Evolutionary conservation across 495 filamentous ascomycete species (phyloP), one percentile per base, ranked within the genome.

Genomic region (Hypoxylon rickii): DNA sequence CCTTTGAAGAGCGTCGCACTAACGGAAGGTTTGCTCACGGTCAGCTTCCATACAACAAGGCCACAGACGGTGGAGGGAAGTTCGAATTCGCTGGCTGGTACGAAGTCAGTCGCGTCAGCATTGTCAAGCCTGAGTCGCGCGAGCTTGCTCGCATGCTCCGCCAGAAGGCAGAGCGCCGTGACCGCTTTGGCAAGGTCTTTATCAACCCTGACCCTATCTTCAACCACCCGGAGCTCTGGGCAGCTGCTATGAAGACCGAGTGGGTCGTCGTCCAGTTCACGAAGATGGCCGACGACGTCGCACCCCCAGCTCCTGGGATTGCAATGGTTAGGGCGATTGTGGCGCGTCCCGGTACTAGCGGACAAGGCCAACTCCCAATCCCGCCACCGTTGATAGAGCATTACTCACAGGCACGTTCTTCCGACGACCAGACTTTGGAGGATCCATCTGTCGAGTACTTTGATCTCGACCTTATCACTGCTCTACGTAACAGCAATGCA

Each of bases 231-330:
- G 26, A 33, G 1, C 44, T 44, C 2, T 66, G 59, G 63, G 34
- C 54, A 2, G 3, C 37, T 0, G 38, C 53, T 11, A 37, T 69
- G 1, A 11, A 13, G 3, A 11, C 2, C 1, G 66, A 66, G 22
- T 69, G 66, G 66, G 66, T 63, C 7, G 60, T 66, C 1, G 40
- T 69, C 24, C 57, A 58, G 31, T 61, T 69, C n/a, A 50, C 49
- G 42, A 42, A 47, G 17, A 11, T 62, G 3, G 33, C 11, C 5
- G 44, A 43, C 5, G 24, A 42, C 0, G 31, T 37, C 10, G 60
- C 56, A 0, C 64, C 61, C 17, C 18, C 52, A 1, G 3, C 34
- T 2, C 58, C 64, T 6, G 20, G 11, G n/a, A 63, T 63, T 31
- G 40, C 57, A 48, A 63, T 29, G 33, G 2, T 53, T 4, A 10